phyloP scores from a whole-genome alignment of 2,329 filamentous ascomycete species.

The Aspergillus costaricaensis region DNA sequence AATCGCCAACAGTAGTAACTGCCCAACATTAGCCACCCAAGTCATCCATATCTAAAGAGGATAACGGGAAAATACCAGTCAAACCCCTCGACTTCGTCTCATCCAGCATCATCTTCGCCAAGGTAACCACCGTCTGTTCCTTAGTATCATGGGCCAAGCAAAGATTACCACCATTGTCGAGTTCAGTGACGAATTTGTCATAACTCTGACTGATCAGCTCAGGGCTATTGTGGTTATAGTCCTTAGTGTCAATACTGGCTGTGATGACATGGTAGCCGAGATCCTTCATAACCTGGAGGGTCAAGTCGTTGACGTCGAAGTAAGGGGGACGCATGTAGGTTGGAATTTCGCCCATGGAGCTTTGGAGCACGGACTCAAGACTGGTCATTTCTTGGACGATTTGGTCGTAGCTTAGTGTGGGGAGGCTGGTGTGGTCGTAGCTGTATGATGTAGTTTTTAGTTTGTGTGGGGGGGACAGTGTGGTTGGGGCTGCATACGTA shows the following conservation, averaged over 20 bases:
- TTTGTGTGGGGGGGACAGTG: not conserved
- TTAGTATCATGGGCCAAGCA: conserved; percentile 43
- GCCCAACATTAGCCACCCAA: conserved; percentile 7
- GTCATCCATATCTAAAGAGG: not conserved
- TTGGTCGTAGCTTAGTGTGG: conserved; percentile 31
- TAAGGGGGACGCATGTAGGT: conserved; percentile 53
- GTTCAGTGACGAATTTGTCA: conserved; percentile 32
- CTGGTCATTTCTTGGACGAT: conserved; percentile 43
- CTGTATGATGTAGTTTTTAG: conserved; percentile 19
- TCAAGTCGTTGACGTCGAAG: conserved; percentile 35
- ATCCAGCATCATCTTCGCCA: conserved; percentile 36
- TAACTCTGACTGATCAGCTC: conserved; percentile 30
- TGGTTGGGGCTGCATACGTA: conserved; percentile 33
- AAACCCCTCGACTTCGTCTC: conserved; percentile 47
- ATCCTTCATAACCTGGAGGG: conserved; percentile 37
- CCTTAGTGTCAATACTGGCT: conserved; percentile 46
- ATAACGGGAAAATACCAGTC: conserved; percentile 24
- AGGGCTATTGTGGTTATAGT: conserved; percentile 39
- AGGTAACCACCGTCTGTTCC: conserved; percentile 33
- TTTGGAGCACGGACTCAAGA: conserved; percentile 42
- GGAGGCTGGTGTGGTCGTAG: conserved; percentile 44
- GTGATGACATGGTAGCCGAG: conserved; percentile 50
- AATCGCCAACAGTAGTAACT: conserved; percentile 60
- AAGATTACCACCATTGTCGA: conserved; percentile 36
- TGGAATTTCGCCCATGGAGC: conserved; percentile 47